These are phyloP conservation scores for Ploettnerulaceae sp. DNA, from an alignment of 2,329 filamentous ascomycete species.

Conservation along the genomic window DNA sequence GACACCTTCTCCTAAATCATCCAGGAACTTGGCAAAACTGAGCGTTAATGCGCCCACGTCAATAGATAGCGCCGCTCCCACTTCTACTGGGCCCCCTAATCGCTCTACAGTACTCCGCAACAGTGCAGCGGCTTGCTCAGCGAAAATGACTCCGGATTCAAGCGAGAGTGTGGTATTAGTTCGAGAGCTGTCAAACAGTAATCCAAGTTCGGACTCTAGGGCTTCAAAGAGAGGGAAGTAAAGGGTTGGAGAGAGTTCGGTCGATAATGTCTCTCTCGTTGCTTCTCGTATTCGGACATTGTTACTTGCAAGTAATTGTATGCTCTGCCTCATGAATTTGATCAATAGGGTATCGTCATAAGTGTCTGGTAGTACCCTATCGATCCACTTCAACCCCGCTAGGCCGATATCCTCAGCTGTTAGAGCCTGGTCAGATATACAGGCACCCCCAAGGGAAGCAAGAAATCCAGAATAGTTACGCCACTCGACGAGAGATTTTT, in stretches of 20 bases:
- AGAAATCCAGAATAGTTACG: conserved; percentile 65
- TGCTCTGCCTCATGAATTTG: conserved; percentile 57
- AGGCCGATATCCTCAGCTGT: conserved; percentile 52
- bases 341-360: conserved; percentile 56
- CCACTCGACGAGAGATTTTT: conserved; percentile 57
- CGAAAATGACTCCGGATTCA: conserved; percentile 60
- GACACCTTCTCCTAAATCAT: conserved; percentile 50
- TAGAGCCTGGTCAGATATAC: conserved; percentile 54
- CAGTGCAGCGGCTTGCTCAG: conserved; percentile 61
- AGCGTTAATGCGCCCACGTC: conserved; percentile 60
- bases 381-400: conserved; percentile 54
- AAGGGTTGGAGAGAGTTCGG: conserved; percentile 57
- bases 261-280: conserved; percentile 60
- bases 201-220: conserved; percentile 60
- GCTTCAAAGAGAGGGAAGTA: conserved; percentile 60
- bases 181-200: conserved; percentile 54
- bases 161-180: conserved; percentile 46
- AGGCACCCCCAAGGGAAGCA: conserved; percentile 61
- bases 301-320: conserved; percentile 59
- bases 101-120: conserved; percentile 60
- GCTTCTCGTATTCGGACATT: conserved; percentile 62
- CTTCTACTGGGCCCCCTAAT: conserved; percentile 57
- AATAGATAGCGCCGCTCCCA: conserved; percentile 56
- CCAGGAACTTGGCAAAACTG: conserved; percentile 63
- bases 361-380: conserved; percentile 52